A percentile compares a stretch with the other conserved stretches of the same genome.
Evolutionary conservation across 768 basidiomycete species (phyloP).

Genomic region (Strobilomyces echinocephalus): DNA sequence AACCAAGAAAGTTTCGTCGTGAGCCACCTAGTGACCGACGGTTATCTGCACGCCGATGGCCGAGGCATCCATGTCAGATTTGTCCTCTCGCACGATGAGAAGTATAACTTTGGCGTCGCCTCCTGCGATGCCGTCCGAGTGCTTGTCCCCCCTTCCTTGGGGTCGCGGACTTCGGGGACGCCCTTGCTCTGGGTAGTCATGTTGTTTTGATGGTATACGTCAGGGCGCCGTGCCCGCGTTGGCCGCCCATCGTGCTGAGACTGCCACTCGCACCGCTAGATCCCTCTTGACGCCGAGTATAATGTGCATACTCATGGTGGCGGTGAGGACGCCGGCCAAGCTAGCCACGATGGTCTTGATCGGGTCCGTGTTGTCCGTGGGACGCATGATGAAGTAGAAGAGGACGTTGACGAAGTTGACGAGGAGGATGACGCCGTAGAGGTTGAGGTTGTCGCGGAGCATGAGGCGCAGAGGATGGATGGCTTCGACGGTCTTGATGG

Average conservation of each 20-base stretch:
- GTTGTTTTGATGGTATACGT: constrained; percentile 43
- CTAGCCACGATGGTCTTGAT: constrained; percentile 79
- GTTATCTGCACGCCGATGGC: constrained; percentile 54
- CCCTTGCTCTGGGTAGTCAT: constrained; percentile 51
- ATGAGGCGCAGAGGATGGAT: constrained; percentile 80
- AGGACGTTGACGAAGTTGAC: constrained; percentile 81
- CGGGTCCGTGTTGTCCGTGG: constrained; percentile 56
- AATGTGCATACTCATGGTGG: constrained; percentile 86
- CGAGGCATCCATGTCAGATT: constrained; percentile 17
- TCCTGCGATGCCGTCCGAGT: constrained; percentile 36
- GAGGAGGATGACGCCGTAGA: constrained; percentile 75
- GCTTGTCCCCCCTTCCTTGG: constrained; percentile 43
- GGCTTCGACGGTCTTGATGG: constrained; percentile 18
- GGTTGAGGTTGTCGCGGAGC: constrained; percentile 85
- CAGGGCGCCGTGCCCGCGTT: constrained; percentile 25
- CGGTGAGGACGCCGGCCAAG: constrained; percentile 84
- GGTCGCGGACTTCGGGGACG: constrained; percentile 37
- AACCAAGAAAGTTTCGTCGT: constrained; percentile 38
- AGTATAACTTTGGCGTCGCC: constrained; percentile 33
- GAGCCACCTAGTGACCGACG: constrained; percentile 52
- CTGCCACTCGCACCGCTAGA: constrained; percentile 49
- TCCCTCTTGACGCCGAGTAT: constrained; percentile 72
- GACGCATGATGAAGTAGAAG: constrained; percentile 82
- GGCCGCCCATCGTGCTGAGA: constrained; percentile 18
- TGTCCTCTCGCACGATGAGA: constrained; percentile 31